These are phyloP conservation scores for Globisporangium acanthophoron DNA, from an alignment of 352 stramenopile genomes.

Conservation along the genomic window DNA sequence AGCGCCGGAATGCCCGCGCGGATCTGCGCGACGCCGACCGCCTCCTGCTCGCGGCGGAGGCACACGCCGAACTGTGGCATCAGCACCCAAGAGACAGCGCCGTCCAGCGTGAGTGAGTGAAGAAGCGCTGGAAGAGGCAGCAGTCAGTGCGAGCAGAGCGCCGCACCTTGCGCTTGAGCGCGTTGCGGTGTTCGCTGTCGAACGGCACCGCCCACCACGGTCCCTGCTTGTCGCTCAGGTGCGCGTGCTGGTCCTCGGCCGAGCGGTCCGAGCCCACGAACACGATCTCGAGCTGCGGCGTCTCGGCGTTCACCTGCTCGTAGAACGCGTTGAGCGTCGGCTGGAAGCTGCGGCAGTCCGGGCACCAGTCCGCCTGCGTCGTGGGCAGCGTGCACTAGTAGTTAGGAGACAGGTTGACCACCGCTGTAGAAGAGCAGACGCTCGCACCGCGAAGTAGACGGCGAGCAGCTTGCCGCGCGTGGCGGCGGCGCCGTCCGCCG, in stretches of 20 bases:
- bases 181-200: constrained; percentile 45
- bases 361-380: constrained; percentile 72
- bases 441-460: constrained; percentile 69
- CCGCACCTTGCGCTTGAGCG: constrained; percentile 72
- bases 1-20: constrained; percentile 21
- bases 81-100: neutral
- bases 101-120: no score
- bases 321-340: constrained; percentile 76
- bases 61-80: constrained; percentile 57
- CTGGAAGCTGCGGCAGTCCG: constrained; percentile 75
- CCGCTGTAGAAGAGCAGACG: neutral
- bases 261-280: constrained; percentile 74
- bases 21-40: constrained; percentile 18
- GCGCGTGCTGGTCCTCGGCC: constrained; percentile 44
- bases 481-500: constrained; percentile 34
- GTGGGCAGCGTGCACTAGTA: no score
- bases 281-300: constrained; percentile 54
- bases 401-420: no score
- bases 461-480: constrained; percentile 51
- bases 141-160: neutral
- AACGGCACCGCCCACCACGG: constrained; percentile 77
- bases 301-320: constrained; percentile 32
- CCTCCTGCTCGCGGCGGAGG: constrained; percentile 51
- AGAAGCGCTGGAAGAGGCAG: no score
- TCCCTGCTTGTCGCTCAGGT: constrained; percentile 71